Evolutionary conservation across 768 basidiomycete genomes (phyloP), one percentile per base, ranked within the genome.

Genomic region (Auricularia sp.): DNA sequence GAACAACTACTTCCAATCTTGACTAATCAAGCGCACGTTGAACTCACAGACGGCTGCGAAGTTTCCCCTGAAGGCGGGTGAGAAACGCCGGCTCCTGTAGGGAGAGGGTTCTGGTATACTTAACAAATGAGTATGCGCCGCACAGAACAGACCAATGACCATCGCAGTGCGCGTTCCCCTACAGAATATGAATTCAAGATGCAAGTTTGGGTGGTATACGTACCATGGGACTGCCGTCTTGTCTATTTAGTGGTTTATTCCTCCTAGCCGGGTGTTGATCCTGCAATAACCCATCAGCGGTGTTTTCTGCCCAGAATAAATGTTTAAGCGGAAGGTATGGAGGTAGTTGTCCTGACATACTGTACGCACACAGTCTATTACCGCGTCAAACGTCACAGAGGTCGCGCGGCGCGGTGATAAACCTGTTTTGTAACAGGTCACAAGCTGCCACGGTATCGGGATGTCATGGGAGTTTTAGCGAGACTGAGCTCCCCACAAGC

Each of bases 261-360:
- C 47, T 5, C 47, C 47, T 5, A 21, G 14, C 5, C 47, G 47
- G 21, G 18, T 21, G 21, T 51, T 51, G 10, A 51, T 51, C 16
- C 47, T 51, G 16, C 10, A 51, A 51, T 13, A 39, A 5, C 11
- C 5, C 16, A 51, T 11, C 37, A 39, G 34, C 11, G 10, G 61
- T 42, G 35, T 51, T 5, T 18, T 51, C 5, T 5, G 6, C 16
- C 7, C 7, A 5, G 10, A 18, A 51, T 16, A 51, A 39, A 54
- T 58, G 81, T 82, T 85, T 86, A 5, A 86, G 70, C 0, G 80
- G 80, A 3, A 85, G 75, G 63, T 88, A 61, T 83, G 84, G 68
- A 74, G 79, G 63, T 87, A 86, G 56, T 85, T 83, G 37, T 81
- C 77, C 21, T 78, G 24, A 24, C 24, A 24, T 24, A 24, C 24